phyloP scores from a whole-genome alignment of 768 basidiomycete species.

The Kondoa subrosea region DNA sequence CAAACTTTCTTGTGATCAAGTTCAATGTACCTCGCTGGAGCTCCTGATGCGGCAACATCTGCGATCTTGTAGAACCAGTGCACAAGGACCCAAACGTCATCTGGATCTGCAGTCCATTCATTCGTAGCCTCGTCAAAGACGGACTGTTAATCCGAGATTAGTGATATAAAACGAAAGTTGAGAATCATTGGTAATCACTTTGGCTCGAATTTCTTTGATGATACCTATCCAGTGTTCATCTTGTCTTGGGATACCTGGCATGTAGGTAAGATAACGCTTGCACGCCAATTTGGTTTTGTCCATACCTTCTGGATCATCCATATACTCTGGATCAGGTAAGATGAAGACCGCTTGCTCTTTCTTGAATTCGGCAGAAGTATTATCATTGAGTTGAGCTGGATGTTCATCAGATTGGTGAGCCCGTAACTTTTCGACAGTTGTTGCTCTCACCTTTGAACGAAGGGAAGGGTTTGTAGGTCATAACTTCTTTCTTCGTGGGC shows the following conservation, averaged over 20 bases:
- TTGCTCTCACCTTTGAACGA: neutral
- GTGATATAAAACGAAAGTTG: neutral
- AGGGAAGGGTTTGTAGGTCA: constrained; percentile 4
- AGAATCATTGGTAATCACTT: neutral
- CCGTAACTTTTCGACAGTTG: neutral
- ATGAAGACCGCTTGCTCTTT: constrained; percentile 5
- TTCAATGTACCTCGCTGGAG: neutral
- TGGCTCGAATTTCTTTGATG: constrained; percentile 9
- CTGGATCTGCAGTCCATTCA: constrained; percentile 3
- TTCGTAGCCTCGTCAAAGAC: neutral
- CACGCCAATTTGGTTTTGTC: neutral
- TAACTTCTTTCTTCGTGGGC: neutral
- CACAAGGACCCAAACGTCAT: constrained; percentile 5
- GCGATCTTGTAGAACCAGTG: neutral
- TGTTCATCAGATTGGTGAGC: too few species aligned
- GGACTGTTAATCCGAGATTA: neutral
- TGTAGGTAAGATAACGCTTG: neutral
- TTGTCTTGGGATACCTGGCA: neutral
- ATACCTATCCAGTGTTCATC: constrained; percentile 4
- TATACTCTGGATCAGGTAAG: neutral
- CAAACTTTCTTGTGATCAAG: neutral
- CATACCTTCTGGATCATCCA: neutral
- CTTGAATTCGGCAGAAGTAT: neutral
- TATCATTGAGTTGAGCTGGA: neutral
- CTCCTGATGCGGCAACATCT: neutral